phyloP scores from a whole-genome alignment of 2,329 filamentous ascomycete genomes.

The Penicillium sp. region DNA sequence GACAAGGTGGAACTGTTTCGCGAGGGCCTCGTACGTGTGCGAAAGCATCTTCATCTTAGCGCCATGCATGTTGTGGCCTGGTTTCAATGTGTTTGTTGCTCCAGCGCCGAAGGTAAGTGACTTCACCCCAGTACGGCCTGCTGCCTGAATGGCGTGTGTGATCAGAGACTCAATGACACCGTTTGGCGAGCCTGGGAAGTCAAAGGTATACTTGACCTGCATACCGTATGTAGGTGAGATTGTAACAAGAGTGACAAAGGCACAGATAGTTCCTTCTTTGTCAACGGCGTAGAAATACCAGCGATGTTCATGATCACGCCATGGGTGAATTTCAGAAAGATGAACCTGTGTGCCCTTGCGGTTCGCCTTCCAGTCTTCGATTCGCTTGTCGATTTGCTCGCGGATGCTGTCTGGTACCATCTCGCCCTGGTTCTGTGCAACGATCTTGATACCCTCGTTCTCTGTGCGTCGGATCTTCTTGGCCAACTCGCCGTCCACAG shows the following conservation, averaged over 20 bases:
- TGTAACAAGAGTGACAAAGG: slow-evolving; percentile 82
- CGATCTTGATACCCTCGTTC: slow-evolving; percentile 81
- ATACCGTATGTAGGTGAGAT: slow-evolving; percentile 81
- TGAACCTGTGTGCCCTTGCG: slow-evolving; percentile 89
- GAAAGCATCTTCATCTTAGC: slow-evolving; percentile 80
- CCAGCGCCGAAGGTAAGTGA: slow-evolving; percentile 87
- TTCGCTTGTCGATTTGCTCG: slow-evolving; percentile 70
- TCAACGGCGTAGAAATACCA: slow-evolving; percentile 84
- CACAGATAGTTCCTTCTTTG: slow-evolving; percentile 71
- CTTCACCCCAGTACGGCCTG: slow-evolving; percentile 63
- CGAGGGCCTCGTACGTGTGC: slow-evolving; percentile 80
- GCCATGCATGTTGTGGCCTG: slow-evolving; percentile 81
- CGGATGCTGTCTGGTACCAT: slow-evolving; percentile 69
- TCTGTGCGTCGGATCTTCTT: slow-evolving; percentile 82
- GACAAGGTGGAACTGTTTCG: slow-evolving; percentile 79
- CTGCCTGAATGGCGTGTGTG: slow-evolving; percentile 69
- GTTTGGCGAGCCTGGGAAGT: slow-evolving; percentile 85
- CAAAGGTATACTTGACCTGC: slow-evolving; percentile 95
- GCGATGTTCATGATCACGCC: slow-evolving; percentile 81
- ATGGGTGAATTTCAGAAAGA: slow-evolving; percentile 85
- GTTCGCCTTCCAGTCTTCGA: slow-evolving; percentile 77
- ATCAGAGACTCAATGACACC: slow-evolving; percentile 87
- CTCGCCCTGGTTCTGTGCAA: slow-evolving; percentile 70
- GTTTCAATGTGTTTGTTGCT: slow-evolving; percentile 72
- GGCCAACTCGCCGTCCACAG: slow-evolving; percentile 68